These are phyloP conservation scores for Puccinellia tenuiflora DNA, from an alignment of 176 grass and related monocot genomes.

Conservation along the genomic window DNA sequence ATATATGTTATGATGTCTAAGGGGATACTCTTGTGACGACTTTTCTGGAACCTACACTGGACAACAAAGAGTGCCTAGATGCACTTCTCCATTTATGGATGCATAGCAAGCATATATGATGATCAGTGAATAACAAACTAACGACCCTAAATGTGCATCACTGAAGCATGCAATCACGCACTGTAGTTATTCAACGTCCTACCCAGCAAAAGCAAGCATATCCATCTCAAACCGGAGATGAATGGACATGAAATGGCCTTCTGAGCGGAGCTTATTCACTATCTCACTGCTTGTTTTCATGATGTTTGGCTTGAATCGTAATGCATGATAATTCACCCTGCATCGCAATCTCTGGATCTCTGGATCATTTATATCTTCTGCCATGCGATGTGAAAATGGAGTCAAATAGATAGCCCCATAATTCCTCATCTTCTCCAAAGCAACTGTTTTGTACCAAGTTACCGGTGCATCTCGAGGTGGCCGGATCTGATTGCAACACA, in stretches of 20 bases:
- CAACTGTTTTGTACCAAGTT: slow-evolving; percentile 80
- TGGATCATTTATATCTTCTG: slow-evolving; percentile 80
- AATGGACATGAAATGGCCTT: slow-evolving; percentile 95
- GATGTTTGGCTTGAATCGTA: slow-evolving; percentile 87
- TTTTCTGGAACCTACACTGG: not conserved
- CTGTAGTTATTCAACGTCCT: slow-evolving; percentile 7
- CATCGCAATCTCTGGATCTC: slow-evolving; percentile 94
- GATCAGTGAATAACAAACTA: not conserved
- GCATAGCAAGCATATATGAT: not conserved
- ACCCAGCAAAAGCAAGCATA: slow-evolving; percentile 99
- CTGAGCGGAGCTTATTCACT: slow-evolving; percentile 70
- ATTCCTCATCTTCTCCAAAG: slow-evolving; percentile 82
- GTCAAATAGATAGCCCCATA: slow-evolving; percentile 89
- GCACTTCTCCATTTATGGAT: not conserved
- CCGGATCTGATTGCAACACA: slow-evolving; percentile 48
- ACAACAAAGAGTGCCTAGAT: not conserved
- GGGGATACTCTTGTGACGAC: not conserved
- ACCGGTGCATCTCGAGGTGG: slow-evolving; percentile 92
- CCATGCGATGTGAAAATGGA: slow-evolving; percentile 92
- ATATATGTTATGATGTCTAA: not conserved
- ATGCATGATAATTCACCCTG: slow-evolving; percentile 89
- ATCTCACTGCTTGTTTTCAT: slow-evolving; percentile 90
- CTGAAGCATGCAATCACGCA: not conserved
- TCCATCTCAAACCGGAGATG: slow-evolving; percentile 99
- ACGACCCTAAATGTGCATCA: not conserved